Evolutionary conservation across 805 yeast species (phyloP).

Genomic region (Myxozyma geophila): DNA sequence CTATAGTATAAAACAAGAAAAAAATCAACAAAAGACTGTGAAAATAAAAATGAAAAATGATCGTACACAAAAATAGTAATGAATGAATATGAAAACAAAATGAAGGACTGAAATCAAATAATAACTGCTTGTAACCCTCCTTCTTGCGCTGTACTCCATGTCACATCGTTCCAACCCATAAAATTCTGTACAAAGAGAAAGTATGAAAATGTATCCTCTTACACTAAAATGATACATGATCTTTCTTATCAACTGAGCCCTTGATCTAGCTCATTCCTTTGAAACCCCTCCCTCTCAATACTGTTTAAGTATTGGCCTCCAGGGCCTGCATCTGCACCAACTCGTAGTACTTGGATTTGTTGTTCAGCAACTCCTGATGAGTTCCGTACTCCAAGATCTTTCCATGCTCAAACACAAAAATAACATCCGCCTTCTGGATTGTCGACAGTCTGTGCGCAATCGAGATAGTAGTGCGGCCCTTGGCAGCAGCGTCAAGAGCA

Average conservation of each 20-base stretch:
- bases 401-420: slow-evolving; percentile 60
- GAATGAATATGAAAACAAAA: neutral
- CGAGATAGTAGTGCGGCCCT: slow-evolving; percentile 68
- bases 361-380: slow-evolving; percentile 49
- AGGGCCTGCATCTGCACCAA: slow-evolving; percentile 52
- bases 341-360: slow-evolving; percentile 48
- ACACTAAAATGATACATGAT: no score
- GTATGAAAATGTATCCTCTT: neutral
- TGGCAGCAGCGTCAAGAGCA: slow-evolving; percentile 63
- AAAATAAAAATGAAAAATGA: neutral
- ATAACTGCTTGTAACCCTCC: neutral
- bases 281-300: neutral
- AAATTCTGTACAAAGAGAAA: slow-evolving; percentile 5
- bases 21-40: neutral
- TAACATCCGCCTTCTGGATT: slow-evolving; percentile 57
- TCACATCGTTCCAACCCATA: neutral
- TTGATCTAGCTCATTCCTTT: no score
- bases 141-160: neutral
- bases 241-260: no score
- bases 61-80: neutral
- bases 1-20: neutral
- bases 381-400: slow-evolving; percentile 58
- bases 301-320: slow-evolving; percentile 34
- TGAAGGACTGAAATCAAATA: neutral
- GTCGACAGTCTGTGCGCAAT: slow-evolving; percentile 76